phyloP scores from a whole-genome alignment of 2,329 filamentous ascomycete genomes.

The Botryosphaeria dothidea region DNA sequence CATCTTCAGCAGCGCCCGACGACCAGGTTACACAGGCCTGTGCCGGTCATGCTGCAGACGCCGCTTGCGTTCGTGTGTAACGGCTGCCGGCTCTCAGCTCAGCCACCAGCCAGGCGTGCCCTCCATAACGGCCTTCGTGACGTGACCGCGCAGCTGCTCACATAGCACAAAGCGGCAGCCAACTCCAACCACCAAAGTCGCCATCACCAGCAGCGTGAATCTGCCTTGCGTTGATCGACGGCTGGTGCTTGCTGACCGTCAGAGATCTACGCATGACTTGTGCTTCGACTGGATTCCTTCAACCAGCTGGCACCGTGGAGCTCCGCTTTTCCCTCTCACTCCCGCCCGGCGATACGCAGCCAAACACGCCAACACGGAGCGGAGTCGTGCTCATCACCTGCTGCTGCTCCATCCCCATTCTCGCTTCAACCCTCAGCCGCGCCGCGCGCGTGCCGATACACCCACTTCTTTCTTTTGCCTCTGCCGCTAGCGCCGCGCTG shows the following conservation, averaged over 20 bases:
- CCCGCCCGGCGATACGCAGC: not conserved
- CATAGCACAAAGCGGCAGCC: not conserved
- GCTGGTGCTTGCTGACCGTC: conserved; percentile 16
- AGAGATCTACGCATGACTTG: conserved; percentile 15
- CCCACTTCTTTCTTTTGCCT: not conserved
- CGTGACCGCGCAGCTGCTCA: conserved; percentile 12
- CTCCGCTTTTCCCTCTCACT: conserved; percentile 4
- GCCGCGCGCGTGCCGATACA: conserved; percentile 1
- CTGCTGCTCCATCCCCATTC: not conserved
- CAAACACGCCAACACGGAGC: conserved; percentile 5
- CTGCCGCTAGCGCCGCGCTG: not conserved
- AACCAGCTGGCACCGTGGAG: not conserved
- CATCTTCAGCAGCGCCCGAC: conserved; percentile 10
- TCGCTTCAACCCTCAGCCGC: not conserved
- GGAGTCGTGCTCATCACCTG: conserved; percentile 5
- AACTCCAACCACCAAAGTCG: not conserved
- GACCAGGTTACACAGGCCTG: conserved; percentile 5
- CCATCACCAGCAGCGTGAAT: not conserved
- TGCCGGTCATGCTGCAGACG: not conserved
- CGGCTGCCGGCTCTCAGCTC: not conserved
- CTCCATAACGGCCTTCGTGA: not conserved
- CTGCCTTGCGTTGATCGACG: not conserved
- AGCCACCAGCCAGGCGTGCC: not conserved
- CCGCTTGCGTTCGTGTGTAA: too few relatives aligned
- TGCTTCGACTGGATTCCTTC: not conserved